These are phyloP conservation scores for Incumbomyces lentus DNA, from an alignment of 2,329 filamentous ascomycete genomes.

Conservation along the genomic window DNA sequence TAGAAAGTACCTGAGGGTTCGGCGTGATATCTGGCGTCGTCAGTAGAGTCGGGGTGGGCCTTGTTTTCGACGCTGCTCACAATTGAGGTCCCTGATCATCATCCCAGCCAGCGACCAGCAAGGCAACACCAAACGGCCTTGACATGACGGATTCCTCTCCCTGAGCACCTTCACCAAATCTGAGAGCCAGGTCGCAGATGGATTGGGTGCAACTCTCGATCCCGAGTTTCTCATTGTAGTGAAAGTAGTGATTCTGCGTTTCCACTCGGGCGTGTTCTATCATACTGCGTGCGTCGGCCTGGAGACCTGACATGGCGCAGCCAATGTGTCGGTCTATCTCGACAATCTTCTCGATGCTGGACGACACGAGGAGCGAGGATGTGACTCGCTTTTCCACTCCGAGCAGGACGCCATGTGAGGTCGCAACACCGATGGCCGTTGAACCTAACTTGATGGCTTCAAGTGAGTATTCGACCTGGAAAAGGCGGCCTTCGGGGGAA, in stretches of 20 bases:
- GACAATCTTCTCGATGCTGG: constrained; percentile 98
- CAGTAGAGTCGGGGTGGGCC: neutral
- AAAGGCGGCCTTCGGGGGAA: constrained; percentile 97
- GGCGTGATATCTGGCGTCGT: constrained; percentile 64
- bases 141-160: constrained; percentile 99
- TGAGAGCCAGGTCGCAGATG: constrained; percentile 90
- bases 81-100: constrained; percentile 83
- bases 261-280: constrained; percentile 97
- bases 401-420: constrained; percentile 86
- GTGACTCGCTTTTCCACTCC: constrained; percentile 99
- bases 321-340: constrained; percentile 98
- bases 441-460: constrained; percentile 99
- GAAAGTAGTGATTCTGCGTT: constrained; percentile 92
- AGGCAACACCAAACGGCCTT: constrained; percentile 87
- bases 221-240: constrained; percentile 89
- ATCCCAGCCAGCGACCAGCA: constrained; percentile 93
- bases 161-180: constrained; percentile 94
- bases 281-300: constrained; percentile 96
- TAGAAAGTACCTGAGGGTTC: constrained; percentile 98
- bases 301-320: constrained; percentile 95
- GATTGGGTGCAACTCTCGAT: constrained; percentile 98
- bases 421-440: constrained; percentile 93
- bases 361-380: constrained; percentile 91
- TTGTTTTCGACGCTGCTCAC: constrained; percentile 34
- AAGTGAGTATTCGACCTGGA: constrained; percentile 99